Percentiles rank a stretch among this genome's conserved stretches.
These are phyloP conservation scores for Fusarium praegraminearum DNA, from an alignment of 2,329 filamentous ascomycete genomes.

Conservation along the genomic window DNA sequence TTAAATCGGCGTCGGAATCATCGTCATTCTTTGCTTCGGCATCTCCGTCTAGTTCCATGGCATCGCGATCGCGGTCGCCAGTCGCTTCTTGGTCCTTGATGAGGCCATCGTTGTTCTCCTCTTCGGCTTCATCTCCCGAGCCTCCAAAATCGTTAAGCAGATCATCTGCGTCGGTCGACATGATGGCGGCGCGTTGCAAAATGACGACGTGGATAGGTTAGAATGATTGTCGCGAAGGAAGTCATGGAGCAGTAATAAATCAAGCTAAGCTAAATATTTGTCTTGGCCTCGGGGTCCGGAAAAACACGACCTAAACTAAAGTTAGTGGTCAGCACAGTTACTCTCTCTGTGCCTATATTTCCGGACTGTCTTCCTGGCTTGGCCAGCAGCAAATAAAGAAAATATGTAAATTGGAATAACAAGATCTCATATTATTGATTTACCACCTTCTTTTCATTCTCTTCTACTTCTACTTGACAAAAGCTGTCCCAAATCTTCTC, in stretches of 20 bases:
- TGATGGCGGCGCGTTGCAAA: slow-evolving; percentile 54
- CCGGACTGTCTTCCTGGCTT: background rate
- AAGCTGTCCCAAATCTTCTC: no score
- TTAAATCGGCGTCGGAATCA: slow-evolving; percentile 55
- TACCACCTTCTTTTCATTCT: background rate
- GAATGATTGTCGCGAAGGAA: slow-evolving; percentile 31
- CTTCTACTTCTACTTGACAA: background rate
- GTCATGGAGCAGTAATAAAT: slow-evolving; percentile 15
- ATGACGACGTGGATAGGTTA: slow-evolving; percentile 15
- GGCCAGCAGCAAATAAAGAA: background rate
- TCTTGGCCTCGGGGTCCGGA: background rate
- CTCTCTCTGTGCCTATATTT: background rate
- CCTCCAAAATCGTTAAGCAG: slow-evolving; percentile 78
- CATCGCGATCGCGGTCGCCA: slow-evolving; percentile 61
- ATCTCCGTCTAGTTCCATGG: slow-evolving; percentile 59
- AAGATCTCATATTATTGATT: no score
- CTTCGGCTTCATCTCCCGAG: slow-evolving; percentile 80
- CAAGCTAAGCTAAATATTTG: slow-evolving; percentile 39
- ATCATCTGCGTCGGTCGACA: slow-evolving; percentile 94
- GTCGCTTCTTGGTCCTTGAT: slow-evolving; percentile 58
- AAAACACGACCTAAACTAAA: background rate
- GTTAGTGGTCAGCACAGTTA: background rate
- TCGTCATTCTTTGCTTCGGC: slow-evolving; percentile 65
- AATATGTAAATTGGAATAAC: background rate
- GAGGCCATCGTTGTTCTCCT: slow-evolving; percentile 65